Percentiles rank a stretch among this genome's conserved stretches.
These are phyloP conservation scores for Aspergillus nidulans DNA, from an alignment of 495 filamentous ascomycete genomes.

Conservation along the genomic window DNA sequence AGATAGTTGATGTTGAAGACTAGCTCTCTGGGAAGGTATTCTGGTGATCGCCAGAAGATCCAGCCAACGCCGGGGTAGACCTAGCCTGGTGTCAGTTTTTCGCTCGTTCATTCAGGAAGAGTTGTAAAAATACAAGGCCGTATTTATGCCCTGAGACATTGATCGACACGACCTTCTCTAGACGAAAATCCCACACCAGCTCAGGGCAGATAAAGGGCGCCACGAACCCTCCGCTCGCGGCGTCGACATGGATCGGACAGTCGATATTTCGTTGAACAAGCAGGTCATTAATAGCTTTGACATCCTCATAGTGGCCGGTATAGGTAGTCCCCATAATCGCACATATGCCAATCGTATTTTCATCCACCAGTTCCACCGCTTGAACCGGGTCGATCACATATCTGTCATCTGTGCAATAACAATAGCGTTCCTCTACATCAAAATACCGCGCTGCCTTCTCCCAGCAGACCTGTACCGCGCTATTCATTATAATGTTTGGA, in stretches of 20 bases:
- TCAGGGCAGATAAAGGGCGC: constrained; percentile 81
- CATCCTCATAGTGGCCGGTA: constrained; percentile 93
- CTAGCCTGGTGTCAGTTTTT: constrained; percentile 16
- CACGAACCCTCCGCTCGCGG: constrained; percentile 85
- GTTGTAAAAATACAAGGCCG: too few species aligned
- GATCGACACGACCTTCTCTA: constrained; percentile 82
- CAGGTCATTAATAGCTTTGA: constrained; percentile 83
- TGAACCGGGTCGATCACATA: constrained; percentile 84
- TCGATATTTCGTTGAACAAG: constrained; percentile 66
- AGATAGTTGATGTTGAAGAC: constrained; percentile 99
- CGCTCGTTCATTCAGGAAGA: too few species aligned
- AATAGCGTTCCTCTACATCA: constrained; percentile 84
- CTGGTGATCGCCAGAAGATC: constrained; percentile 81
- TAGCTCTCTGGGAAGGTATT: constrained; percentile 81
- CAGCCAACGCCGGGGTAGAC: constrained; percentile 92
- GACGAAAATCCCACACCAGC: constrained; percentile 81
- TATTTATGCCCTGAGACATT: constrained; percentile 94
- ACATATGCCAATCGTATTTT: constrained; percentile 95
- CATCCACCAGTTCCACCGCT: constrained; percentile 79
- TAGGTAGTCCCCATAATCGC: constrained; percentile 86
- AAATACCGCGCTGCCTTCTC: constrained; percentile 96
- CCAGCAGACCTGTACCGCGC: constrained; percentile 93
- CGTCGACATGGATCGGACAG: constrained; percentile 85
- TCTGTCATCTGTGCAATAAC: constrained; percentile 75
- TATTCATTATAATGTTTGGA: constrained; percentile 90